Evolutionary conservation across 768 basidiomycete genomes (phyloP).

Genomic region (Tulasnella sp.): DNA sequence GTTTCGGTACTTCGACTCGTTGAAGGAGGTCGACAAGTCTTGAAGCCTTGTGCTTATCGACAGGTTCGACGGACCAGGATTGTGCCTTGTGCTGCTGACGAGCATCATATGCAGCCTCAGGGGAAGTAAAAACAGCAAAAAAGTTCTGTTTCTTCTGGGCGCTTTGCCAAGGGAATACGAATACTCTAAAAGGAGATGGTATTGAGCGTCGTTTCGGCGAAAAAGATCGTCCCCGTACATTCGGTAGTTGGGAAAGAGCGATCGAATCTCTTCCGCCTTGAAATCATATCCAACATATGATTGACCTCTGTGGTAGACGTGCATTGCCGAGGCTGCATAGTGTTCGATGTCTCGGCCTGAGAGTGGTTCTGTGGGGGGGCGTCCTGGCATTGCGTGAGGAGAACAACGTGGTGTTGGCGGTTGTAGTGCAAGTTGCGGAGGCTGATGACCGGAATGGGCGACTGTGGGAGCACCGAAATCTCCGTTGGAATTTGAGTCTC

Average conservation of each 20-base stretch:
- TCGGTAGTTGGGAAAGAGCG: background rate
- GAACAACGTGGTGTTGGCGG: background rate
- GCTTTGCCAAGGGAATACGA: background rate
- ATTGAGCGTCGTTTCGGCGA: background rate
- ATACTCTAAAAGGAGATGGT: background rate
- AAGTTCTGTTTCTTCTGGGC: background rate
- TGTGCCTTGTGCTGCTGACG: background rate
- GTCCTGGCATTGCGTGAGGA: background rate
- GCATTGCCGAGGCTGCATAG: background rate
- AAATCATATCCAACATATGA: background rate
- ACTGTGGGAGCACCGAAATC: constrained; percentile 6
- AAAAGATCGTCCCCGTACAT: background rate
- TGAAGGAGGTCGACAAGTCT: background rate
- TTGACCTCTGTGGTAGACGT: background rate
- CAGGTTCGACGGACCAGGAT: background rate
- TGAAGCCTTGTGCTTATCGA: background rate
- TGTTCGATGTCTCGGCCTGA: background rate
- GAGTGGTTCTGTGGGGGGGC: background rate
- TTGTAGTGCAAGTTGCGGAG: background rate
- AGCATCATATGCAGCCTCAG: background rate
- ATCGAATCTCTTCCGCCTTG: background rate
- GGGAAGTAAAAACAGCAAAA: background rate
- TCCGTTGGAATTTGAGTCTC: constrained; percentile 4
- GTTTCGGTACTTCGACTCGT: background rate
- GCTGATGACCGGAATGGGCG: background rate